A percentile compares a stretch with the other conserved stretches of the same genome.
Evolutionary conservation across 2,329 filamentous ascomycete genomes (phyloP).

Genomic region (Septoria linicola): DNA sequence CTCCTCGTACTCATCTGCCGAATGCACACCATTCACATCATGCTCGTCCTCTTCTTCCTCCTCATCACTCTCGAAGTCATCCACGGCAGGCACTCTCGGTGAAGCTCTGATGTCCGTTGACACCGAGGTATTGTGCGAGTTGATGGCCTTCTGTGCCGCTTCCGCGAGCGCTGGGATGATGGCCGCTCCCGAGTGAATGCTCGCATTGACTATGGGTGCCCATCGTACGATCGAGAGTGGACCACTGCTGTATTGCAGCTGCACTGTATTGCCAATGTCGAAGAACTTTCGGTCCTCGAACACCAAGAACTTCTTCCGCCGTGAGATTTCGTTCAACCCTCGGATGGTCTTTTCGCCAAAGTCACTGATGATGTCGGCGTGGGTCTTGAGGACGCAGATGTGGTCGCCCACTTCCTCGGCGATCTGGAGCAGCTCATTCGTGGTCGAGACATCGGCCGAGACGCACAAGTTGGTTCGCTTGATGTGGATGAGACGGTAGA

Average conservation of each 20-base stretch:
- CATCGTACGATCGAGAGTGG: slow-evolving; percentile 53
- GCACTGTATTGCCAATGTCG: slow-evolving; percentile 57
- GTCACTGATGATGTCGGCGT: slow-evolving; percentile 62
- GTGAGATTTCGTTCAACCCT: slow-evolving; percentile 49
- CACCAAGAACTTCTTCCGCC: slow-evolving; percentile 52
- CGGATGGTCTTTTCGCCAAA: slow-evolving; percentile 57
- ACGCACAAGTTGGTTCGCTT: slow-evolving; percentile 55
- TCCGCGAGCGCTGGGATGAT: slow-evolving; percentile 52
- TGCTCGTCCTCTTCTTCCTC: slow-evolving; percentile 27
- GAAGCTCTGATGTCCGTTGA: slow-evolving; percentile 52
- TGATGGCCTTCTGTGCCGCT: slow-evolving; percentile 49
- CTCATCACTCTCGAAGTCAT: slow-evolving; percentile 44
- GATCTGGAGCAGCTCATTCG: slow-evolving; percentile 55
- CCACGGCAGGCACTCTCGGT: slow-evolving; percentile 42
- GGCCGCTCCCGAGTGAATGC: slow-evolving; percentile 54
- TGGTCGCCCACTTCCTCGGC: slow-evolving; percentile 60
- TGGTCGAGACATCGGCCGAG: slow-evolving; percentile 58
- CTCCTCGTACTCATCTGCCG: slow-evolving; percentile 43
- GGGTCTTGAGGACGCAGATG: slow-evolving; percentile 61
- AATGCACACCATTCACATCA: slow-evolving; percentile 22
- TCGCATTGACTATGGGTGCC: slow-evolving; percentile 55
- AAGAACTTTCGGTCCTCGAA: slow-evolving; percentile 59
- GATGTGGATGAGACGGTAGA: slow-evolving; percentile 50
- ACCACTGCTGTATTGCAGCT: slow-evolving; percentile 55
- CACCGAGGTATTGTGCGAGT: slow-evolving; percentile 52